Conservation (phyloP, 2,329 filamentous ascomycete species). For the Penicillium janthinellum region DNA sequence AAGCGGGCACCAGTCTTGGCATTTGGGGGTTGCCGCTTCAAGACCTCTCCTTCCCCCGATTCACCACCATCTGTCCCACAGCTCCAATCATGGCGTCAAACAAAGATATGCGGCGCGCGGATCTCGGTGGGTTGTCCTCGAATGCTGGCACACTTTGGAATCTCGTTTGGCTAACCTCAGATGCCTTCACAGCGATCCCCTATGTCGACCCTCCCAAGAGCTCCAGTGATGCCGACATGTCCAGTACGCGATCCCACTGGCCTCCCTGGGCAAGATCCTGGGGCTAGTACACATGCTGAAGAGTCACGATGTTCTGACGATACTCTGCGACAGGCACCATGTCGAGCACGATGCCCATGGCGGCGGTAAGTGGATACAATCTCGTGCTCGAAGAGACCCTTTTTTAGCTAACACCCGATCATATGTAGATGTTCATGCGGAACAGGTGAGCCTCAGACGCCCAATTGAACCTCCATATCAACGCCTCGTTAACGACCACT, state of each 20-base stretch:
- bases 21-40: slow-evolving; percentile 9
- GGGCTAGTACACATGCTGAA: background rate
- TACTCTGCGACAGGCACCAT: slow-evolving; percentile 53
- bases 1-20: slow-evolving; percentile 9
- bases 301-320: slow-evolving; percentile 18
- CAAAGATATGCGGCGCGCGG: slow-evolving; percentile 74
- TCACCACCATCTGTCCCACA: slow-evolving; percentile 7
- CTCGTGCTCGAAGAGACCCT: slow-evolving; percentile 11
- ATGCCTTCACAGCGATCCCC: slow-evolving; percentile 70
- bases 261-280: background rate
- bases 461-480: slow-evolving; percentile 12
- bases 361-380: slow-evolving; percentile 61
- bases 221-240: slow-evolving; percentile 67
- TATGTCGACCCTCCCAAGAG: slow-evolving; percentile 75
- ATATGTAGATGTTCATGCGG: slow-evolving; percentile 74
- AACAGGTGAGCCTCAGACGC: slow-evolving; percentile 65
- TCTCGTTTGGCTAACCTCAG: slow-evolving; percentile 5
- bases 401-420: slow-evolving; percentile 21
- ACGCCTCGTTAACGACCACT: slow-evolving; percentile 4
- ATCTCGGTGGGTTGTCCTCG: slow-evolving; percentile 62
- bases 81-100: slow-evolving; percentile 60
- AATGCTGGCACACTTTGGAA: background rate
- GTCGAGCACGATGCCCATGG: slow-evolving; percentile 87
- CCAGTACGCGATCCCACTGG: slow-evolving; percentile 61
- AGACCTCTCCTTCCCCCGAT: slow-evolving; percentile 14